These are phyloP conservation scores for Penicillium sp. DNA, from an alignment of 2,329 filamentous ascomycete genomes.

Conservation along the genomic window DNA sequence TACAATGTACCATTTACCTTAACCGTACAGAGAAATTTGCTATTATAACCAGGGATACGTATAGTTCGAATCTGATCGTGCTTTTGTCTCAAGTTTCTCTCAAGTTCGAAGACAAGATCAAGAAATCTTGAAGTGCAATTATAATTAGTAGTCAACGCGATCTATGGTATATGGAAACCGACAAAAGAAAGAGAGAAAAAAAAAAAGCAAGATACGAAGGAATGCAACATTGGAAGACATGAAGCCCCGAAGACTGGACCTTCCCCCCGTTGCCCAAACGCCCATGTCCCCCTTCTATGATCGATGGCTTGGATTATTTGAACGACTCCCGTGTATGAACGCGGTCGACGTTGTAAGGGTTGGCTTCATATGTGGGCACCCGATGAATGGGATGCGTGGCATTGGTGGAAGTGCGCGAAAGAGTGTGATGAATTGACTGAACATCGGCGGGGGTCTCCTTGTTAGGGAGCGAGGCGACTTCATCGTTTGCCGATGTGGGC, in stretches of 20 bases:
- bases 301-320: constrained; percentile 6
- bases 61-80: neutral
- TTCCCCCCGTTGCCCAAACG: neutral
- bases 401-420: constrained; percentile 13
- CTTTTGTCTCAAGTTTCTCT: neutral
- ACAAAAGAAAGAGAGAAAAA: neutral
- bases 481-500: neutral
- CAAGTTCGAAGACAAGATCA: neutral
- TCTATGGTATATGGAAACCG: constrained; percentile 1
- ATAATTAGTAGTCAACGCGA: constrained; percentile 5
- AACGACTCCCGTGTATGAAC: constrained; percentile 24
- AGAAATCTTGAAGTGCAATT: neutral
- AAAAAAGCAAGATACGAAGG: neutral
- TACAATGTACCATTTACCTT: neutral
- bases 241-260: neutral
- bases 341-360: constrained; percentile 22
- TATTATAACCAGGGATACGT: neutral
- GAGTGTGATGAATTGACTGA: constrained; percentile 8
- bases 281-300: neutral
- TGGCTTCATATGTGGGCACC: constrained; percentile 22
- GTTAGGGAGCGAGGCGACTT: neutral
- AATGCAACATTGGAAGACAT: neutral
- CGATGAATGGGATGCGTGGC: constrained; percentile 11
- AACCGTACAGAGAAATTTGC: neutral
- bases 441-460: constrained; percentile 22